A percentile compares a stretch with the other conserved stretches of the same genome.
Conservation (phyloP, 176 grass and related monocot genomes). For the Raddia distichophylla region DNA sequence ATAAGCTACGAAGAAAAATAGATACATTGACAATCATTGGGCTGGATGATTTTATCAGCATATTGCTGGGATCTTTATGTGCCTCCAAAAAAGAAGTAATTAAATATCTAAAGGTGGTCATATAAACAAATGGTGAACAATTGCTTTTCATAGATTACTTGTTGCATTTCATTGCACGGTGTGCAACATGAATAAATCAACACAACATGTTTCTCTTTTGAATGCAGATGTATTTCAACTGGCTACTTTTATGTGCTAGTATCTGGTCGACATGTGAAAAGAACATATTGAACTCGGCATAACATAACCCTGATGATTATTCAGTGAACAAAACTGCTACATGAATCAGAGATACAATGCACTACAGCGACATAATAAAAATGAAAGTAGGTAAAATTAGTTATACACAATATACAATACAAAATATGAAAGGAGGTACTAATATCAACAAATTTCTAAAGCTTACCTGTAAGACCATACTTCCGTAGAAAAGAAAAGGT, state of each 20-base stretch:
- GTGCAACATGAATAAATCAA: neutral
- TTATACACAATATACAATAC: neutral
- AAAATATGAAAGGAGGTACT: neutral
- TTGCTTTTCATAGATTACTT: constrained; percentile 3
- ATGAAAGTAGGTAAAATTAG: constrained; percentile 15
- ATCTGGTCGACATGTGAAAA: neutral
- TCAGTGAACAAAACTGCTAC: neutral
- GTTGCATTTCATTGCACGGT: neutral
- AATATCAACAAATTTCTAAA: constrained; percentile 7
- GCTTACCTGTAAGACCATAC: constrained; percentile 83
- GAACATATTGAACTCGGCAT: neutral
- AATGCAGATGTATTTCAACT: neutral
- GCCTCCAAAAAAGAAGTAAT: too few species aligned
- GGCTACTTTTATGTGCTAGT: constrained; percentile 7
- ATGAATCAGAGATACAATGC: constrained; percentile 18
- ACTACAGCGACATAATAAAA: constrained; percentile 15
- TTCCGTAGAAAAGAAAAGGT: constrained; percentile 91
- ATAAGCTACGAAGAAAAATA: neutral
- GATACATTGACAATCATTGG: neutral
- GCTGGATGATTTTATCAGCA: neutral
- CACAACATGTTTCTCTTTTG: neutral
- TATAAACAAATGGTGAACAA: neutral
- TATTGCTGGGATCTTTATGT: too few species aligned
- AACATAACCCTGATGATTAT: neutral
- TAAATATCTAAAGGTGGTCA: constrained; percentile 9